phyloP scores from a whole-genome alignment of 192 early-diverging fungal genomes.

The Podila epigama region DNA sequence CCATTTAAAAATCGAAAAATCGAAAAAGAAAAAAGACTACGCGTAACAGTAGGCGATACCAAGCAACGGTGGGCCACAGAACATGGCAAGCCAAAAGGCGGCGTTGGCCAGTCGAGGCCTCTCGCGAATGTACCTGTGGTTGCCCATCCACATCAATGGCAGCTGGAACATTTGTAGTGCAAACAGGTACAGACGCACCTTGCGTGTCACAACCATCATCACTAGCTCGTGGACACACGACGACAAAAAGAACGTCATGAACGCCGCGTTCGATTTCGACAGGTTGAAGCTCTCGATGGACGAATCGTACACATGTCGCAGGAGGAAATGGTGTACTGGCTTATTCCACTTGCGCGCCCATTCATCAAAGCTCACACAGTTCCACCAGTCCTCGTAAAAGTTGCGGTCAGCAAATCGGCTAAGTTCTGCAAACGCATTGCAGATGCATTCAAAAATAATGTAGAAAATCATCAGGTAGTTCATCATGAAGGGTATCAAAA shows the following conservation, averaged over 20 bases:
- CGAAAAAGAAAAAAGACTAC: slow-evolving; percentile 3
- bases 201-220: slow-evolving; percentile 69
- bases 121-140: slow-evolving; percentile 64
- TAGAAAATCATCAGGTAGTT: slow-evolving; percentile 93
- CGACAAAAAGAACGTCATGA: slow-evolving; percentile 83
- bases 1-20: neutral
- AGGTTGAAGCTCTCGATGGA: slow-evolving; percentile 76
- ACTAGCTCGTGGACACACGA: slow-evolving; percentile 86
- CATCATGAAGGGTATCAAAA: slow-evolving; percentile 91
- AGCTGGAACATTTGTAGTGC: slow-evolving; percentile 88
- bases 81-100: slow-evolving; percentile 93
- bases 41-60: slow-evolving; percentile 76
- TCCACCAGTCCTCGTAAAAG: slow-evolving; percentile 99
- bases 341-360: slow-evolving; percentile 98
- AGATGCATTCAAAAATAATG: slow-evolving; percentile 96
- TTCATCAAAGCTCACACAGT: slow-evolving; percentile 87
- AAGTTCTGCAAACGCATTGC: slow-evolving; percentile 95
- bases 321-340: slow-evolving; percentile 91
- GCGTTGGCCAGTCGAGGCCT: slow-evolving; percentile 78
- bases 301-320: slow-evolving; percentile 90
- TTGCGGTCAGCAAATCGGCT: slow-evolving; percentile 94
- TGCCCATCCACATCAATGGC: slow-evolving; percentile 81
- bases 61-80: slow-evolving; percentile 82
- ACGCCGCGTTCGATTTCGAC: slow-evolving; percentile 72
- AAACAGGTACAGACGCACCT: slow-evolving; percentile 82